Base-by-base conservation (phyloP, 768 basidiomycete genomes). In the Russula compacta region DNA sequence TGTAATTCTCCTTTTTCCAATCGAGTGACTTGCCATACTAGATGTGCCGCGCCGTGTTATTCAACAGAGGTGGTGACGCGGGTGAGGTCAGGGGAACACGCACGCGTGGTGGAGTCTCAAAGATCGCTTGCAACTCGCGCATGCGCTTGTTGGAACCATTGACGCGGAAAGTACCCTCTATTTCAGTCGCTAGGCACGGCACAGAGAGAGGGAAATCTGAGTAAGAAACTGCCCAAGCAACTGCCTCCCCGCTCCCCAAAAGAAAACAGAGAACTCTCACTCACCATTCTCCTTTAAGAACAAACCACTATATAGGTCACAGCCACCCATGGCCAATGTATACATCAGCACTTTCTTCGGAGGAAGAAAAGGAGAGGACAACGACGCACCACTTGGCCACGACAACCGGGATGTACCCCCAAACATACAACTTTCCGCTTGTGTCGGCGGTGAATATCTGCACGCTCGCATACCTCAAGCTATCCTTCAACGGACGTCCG, bases 111-210 rank as follows among this genome's bases (percentile, higher is more conserved):
- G 92, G 89, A 44, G 81, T 74, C 72, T 99, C 97, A 67, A 99
- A 99, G 29, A 84, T 76, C 6, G 85, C 84, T 72, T 99, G 97
- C 8, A 99, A 82, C 21, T 98, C 94, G 58, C 92, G 86, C 92
- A 95, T 99, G 40, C 95, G 86, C 72, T 89, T 95, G 62, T 82
- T 87, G 42, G 92, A 95, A n/a, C 95, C 95, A 64, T 86, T 97
- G 33, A 98, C 89, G 51, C 97, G 89, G 72, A 99, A 99, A 0
- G 90, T 91, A 17, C 95, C 95, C 64, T 88, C 83, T 10, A 95
- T 83, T 74, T 95, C 92, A 17, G 95, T 98, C 19, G 92, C 94
- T 73, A 68, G 24, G 44, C n/a, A 48, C 33, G 6, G 32, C 2
- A n/a, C 19, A 8, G 53, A 61, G 53, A 14, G 46, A 33, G 53